Percentiles rank a stretch among this genome's conserved stretches.
These are phyloP conservation scores for Fusarium graminum DNA, from an alignment of 2,329 filamentous ascomycete genomes.

Conservation along the genomic window DNA sequence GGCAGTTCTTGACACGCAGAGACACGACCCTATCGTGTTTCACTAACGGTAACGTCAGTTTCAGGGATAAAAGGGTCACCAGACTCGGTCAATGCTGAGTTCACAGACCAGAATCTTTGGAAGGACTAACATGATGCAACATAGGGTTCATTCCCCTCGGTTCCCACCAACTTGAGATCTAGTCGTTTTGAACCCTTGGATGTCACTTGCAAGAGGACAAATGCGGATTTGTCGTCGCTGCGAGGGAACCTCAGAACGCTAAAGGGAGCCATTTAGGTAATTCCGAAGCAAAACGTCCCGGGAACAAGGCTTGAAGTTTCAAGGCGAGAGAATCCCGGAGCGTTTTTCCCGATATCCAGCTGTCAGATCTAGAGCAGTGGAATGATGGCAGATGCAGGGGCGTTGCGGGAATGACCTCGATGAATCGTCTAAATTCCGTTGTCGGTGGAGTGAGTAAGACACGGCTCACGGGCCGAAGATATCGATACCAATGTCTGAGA, in stretches of 20 bases:
- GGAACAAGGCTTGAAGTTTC: conserved; percentile 2
- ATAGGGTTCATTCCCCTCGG: conserved; percentile 74
- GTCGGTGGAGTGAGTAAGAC: conserved; percentile 25
- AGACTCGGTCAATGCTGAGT: conserved; percentile 40
- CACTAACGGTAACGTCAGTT: conserved; percentile 57
- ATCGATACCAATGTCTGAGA: conserved; percentile 26
- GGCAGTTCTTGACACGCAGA: conserved; percentile 66
- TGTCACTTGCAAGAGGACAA: conserved; percentile 72
- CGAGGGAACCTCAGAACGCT: conserved; percentile 70
- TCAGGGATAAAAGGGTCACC: conserved; percentile 29
- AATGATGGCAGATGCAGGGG: conserved; percentile 38
- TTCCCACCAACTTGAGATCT: conserved; percentile 76
- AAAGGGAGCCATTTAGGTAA: conserved; percentile 42
- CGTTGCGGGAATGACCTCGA: conserved; percentile 25
- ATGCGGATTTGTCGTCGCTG: conserved; percentile 64
- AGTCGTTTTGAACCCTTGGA: conserved; percentile 65
- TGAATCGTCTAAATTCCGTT: conserved; percentile 25
- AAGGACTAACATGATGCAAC: conserved; percentile 66
- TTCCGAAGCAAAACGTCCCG: not conserved
- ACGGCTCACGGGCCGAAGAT: conserved; percentile 43
- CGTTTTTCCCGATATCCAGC: conserved; percentile 8
- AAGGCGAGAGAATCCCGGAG: conserved; percentile 11
- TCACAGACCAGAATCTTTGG: conserved; percentile 40
- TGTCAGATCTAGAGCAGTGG: conserved; percentile 27
- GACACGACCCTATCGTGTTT: conserved; percentile 67